Conservation (phyloP, 768 basidiomycete species). For the Kwoniella newhampshirensis region DNA sequence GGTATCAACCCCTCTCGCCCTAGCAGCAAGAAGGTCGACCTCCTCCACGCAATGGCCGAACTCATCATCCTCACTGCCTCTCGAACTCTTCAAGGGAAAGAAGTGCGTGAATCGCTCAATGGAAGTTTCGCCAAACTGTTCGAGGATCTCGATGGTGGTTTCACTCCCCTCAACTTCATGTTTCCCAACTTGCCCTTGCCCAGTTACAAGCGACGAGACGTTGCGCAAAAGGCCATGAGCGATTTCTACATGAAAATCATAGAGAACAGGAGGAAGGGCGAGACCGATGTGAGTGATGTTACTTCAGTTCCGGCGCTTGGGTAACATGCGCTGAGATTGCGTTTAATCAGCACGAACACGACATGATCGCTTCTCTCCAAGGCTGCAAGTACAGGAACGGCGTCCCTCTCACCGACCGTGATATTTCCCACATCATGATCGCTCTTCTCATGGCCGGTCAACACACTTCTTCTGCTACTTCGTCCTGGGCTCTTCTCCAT, state of each 20-base stretch:
- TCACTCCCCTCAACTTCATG: slow-evolving; percentile 92
- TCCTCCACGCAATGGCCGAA: slow-evolving; percentile 70
- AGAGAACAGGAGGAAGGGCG: slow-evolving; percentile 63
- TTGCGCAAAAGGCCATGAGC: slow-evolving; percentile 88
- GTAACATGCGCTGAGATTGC: not conserved
- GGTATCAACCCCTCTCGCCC: slow-evolving; percentile 58
- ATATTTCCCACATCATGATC: slow-evolving; percentile 98
- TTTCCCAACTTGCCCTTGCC: slow-evolving; percentile 90
- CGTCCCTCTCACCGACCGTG: slow-evolving; percentile 71
- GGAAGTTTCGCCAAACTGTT: slow-evolving; percentile 80
- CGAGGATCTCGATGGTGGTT: slow-evolving; percentile 89
- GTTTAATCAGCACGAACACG: slow-evolving; percentile 65
- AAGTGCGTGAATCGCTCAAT: slow-evolving; percentile 76
- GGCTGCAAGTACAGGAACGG: slow-evolving; percentile 83
- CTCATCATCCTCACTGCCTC: slow-evolving; percentile 94
- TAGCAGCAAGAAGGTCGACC: slow-evolving; percentile 58
- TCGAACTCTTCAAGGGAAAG: slow-evolving; percentile 86
- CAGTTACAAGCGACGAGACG: slow-evolving; percentile 83
- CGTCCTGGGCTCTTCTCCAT: slow-evolving; percentile 86
- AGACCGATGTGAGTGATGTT: slow-evolving; percentile 55
- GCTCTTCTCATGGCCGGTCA: slow-evolving; percentile 99
- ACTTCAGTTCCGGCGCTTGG: not conserved
- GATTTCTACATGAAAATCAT: slow-evolving; percentile 89
- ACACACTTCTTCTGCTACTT: slow-evolving; percentile 91
- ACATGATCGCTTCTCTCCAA: slow-evolving; percentile 88